Evolutionary conservation across 768 basidiomycete genomes (phyloP).

Genomic region (Auriculariales sp.): DNA sequence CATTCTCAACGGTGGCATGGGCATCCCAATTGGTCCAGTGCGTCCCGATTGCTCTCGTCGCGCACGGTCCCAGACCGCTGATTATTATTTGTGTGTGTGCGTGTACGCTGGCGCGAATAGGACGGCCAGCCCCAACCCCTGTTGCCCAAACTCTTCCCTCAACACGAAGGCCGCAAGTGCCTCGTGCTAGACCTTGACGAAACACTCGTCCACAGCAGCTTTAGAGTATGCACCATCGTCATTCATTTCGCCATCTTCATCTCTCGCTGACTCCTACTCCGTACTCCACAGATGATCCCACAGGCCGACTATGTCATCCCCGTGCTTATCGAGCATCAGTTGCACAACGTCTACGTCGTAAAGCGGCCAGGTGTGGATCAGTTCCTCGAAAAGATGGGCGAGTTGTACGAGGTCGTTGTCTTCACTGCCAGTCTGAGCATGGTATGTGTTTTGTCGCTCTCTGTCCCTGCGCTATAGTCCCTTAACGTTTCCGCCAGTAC

Average conservation of each 20-base stretch:
- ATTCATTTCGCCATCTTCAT: conserved; percentile 5
- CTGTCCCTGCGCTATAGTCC: conserved; percentile 6
- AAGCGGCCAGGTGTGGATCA: conserved; percentile 97
- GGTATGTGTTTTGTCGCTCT: conserved; percentile 29
- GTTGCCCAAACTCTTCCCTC: conserved; percentile 68
- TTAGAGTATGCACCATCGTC: conserved; percentile 54
- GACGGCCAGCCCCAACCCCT: conserved; percentile 79
- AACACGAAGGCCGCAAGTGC: conserved; percentile 83
- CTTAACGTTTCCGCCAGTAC: conserved; percentile 41
- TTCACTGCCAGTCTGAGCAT: conserved; percentile 98
- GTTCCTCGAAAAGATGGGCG: conserved; percentile 96
- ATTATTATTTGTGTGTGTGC: conserved; percentile 3
- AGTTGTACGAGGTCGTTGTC: conserved; percentile 94
- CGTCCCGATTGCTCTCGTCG: conserved; percentile 18
- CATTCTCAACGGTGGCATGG: conserved; percentile 82
- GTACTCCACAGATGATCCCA: conserved; percentile 54
- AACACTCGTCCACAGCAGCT: conserved; percentile 92
- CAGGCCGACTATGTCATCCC: conserved; percentile 95
- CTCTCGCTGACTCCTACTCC: neutral
- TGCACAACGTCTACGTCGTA: conserved; percentile 98
- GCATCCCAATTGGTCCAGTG: conserved; percentile 88
- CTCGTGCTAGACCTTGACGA: conserved; percentile 95
- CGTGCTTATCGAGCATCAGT: conserved; percentile 96
- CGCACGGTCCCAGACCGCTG: neutral
- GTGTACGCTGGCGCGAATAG: conserved; percentile 22